Evolutionary conservation across 2,329 filamentous ascomycete genomes (phyloP), one percentile per base, ranked within the genome.

Genomic region (Macrophomina phaseolina): DNA sequence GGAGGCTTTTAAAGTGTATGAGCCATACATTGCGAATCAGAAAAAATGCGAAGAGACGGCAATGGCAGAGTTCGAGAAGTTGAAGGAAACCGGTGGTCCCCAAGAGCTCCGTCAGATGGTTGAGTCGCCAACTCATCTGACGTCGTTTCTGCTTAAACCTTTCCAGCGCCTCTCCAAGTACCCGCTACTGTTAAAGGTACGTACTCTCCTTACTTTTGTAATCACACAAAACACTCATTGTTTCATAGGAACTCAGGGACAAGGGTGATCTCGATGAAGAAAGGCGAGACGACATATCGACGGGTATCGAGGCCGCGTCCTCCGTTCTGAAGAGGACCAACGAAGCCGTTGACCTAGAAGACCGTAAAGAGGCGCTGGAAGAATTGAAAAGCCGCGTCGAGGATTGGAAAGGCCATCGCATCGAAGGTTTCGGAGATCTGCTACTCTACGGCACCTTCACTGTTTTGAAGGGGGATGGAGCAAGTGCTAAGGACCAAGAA

Each of bases 151-250:
- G 38, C 85, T 99, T 61, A 99, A 99, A 77, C 95, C 95, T 1
- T 97, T 99, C 85, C 95, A 99, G 79, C 88, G 95, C 72, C 82
- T 99, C 67, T 92, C 94, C 60, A 97, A 97, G 79, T 99, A 98
- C 75, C 95, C 95, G 4, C 82, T 99, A 11, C 84, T 99, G 67
- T 85, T 99, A 46, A 92, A 91, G 82, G 92, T 94, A 82, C 70
- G 81, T 75, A 40, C 42, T 36, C 28, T 4, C 28, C 9, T 38
- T 38, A 18, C 9, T 40, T 48, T 14, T 48, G 40, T 23, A 34
- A 11, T 30, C 42, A 34, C 30, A 38, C 55, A 38, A 32, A 46
- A 55, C 38, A 58, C 42, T 46, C 12, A 65, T 28, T 7, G 28
- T 46, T 56, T 34, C 58, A 62, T 74, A 94, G 91, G 92, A 97